Evolutionary conservation across 208 protist genomes (phyloP).

Genomic region (Trypanosoma lewisi): DNA sequence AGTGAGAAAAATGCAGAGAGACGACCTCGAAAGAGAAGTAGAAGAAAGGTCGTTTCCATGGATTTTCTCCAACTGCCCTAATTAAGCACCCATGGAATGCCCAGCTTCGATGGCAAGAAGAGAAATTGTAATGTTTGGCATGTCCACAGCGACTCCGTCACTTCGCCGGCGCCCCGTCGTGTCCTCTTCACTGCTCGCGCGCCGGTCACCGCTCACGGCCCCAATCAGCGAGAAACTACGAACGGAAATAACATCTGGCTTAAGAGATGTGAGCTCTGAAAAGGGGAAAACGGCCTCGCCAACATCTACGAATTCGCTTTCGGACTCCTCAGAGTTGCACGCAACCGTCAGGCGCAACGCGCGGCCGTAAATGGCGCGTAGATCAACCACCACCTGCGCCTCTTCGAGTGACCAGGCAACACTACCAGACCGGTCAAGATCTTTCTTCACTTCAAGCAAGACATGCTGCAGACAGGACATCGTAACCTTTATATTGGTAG

Average conservation of each 20-base stretch:
- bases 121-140: slow-evolving; percentile 41
- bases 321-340: neutral
- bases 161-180: neutral
- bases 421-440: slow-evolving; percentile 27
- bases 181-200: neutral
- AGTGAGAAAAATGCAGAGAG: neutral
- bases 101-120: slow-evolving; percentile 32
- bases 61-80: too few species aligned
- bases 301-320: neutral
- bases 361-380: slow-evolving; percentile 24
- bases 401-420: slow-evolving; percentile 52
- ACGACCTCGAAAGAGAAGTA: too few species aligned
- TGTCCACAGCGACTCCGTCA: slow-evolving; percentile 7
- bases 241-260: slow-evolving; percentile 23
- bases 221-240: slow-evolving; percentile 19
- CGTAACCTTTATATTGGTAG: slow-evolving; percentile 42
- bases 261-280: too few species aligned
- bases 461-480: slow-evolving; percentile 33
- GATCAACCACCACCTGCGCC: slow-evolving; percentile 34
- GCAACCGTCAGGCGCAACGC: slow-evolving; percentile 14
- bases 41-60: too few species aligned
- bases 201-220: neutral
- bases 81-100: neutral
- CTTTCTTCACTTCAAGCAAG: slow-evolving; percentile 43
- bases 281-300: slow-evolving; percentile 25